Base-by-base conservation (phyloP, 768 basidiomycete genomes). In the Pleurotus salmoneostramineus region DNA sequence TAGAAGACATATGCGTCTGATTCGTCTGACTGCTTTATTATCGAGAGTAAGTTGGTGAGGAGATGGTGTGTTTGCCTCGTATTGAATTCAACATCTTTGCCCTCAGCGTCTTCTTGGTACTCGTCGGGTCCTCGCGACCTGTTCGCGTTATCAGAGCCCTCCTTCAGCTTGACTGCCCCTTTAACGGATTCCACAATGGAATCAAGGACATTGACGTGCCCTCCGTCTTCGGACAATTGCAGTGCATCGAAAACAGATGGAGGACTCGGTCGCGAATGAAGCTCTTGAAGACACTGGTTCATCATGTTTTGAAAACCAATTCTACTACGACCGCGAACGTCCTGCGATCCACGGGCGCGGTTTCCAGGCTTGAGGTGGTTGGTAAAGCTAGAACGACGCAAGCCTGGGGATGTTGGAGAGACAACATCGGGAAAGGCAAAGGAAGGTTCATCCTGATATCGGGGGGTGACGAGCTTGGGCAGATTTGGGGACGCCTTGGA, bases 1-100 rank as follows among this genome's bases (percentile, higher is more conserved):
- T 83, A 77, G 65, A 89, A 84, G 11, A 89, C 82, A 60, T 80
- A 77, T 84, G 85, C 87, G 17, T 79, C 80, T 63, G 82, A 82
- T 31, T 73, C 70, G 35, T 78, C 69, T 0, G 85, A 55, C 31
- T 55, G 52, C 27, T 55, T 55, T 14, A 55, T 55, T 40, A 55
- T 55, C 8, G 52, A 42, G 12, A 17, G 32, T 43, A 55, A 14
- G 43, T 55, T 55, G 17, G 52, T 17, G 10, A 55, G 40, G n/a
- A 55, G 27, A 31, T 55, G 52, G 27, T 42, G 40, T 15, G 52
- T 55, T 6, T 55, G 37, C 31, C 43, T 55, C 10, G 52, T 55
- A 43, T 55, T 40, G 40, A 55, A 55, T 14, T 17, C 52, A 15
- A 72, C 71, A 15, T 68, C 71, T 43, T 81, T 80, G 34, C 82